Conservation (phyloP, 352 stramenopile species). For the Phytophthora litchii region DNA sequence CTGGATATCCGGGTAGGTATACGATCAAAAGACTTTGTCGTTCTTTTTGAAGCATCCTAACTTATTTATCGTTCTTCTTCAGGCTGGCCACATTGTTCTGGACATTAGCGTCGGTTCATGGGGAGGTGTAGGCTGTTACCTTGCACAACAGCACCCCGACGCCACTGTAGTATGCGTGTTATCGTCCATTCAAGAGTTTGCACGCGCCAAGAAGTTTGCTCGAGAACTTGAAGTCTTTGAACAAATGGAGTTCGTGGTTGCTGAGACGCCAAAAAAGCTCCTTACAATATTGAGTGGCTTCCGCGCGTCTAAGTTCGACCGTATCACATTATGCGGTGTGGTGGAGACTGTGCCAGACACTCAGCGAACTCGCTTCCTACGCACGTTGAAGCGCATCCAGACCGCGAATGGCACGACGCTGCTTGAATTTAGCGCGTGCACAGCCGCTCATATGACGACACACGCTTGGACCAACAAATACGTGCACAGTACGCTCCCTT, state of each 20-base stretch:
- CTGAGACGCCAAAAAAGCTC: conserved; percentile 65
- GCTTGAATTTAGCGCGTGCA: conserved; percentile 75
- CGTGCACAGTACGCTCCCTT: conserved; percentile 69
- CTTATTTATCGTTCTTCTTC: conserved; percentile 6
- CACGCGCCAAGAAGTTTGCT: conserved; percentile 64
- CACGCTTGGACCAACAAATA: conserved; percentile 89
- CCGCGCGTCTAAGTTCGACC: conserved; percentile 64
- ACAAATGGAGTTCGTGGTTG: conserved; percentile 76
- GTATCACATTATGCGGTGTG: conserved; percentile 63
- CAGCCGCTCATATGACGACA: conserved; percentile 65
- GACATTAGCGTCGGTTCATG: conserved; percentile 86
- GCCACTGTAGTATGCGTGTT: conserved; percentile 64
- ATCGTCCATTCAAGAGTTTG: conserved; percentile 60
- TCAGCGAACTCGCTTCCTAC: conserved; percentile 59
- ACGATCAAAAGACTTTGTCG: background rate
- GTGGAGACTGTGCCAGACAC: conserved; percentile 54
- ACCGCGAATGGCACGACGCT: conserved; percentile 54
- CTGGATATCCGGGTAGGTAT: conserved; percentile 61
- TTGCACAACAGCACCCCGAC: conserved; percentile 57
- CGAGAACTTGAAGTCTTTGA: conserved; percentile 61
- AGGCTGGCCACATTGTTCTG: conserved; percentile 68
- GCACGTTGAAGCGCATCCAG: conserved; percentile 71
- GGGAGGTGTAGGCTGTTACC: conserved; percentile 78
- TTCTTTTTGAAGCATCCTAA: background rate
- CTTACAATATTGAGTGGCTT: conserved; percentile 63